Conservation (phyloP, 2,329 filamentous ascomycete species). For the Balansia obtecta region DNA sequence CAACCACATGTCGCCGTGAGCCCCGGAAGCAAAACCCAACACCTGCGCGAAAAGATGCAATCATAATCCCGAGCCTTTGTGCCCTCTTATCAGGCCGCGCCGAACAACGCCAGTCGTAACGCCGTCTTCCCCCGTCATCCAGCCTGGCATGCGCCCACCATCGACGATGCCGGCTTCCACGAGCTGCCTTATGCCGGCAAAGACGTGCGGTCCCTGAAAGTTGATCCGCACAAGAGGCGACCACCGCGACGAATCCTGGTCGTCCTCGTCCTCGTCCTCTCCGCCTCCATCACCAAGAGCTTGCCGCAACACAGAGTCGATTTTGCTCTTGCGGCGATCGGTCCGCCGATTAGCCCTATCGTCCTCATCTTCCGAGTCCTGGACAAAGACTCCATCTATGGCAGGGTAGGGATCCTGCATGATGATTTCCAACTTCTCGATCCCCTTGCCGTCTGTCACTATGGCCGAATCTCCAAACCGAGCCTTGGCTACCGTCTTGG, state of each 20-base stretch:
- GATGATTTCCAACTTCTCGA: conserved; percentile 48
- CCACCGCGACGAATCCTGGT: conserved; percentile 18
- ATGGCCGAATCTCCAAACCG: conserved; percentile 56
- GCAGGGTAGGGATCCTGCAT: conserved; percentile 45
- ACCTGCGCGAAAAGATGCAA: conserved; percentile 1
- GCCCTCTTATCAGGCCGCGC: conserved; percentile 49
- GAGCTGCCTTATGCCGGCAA: conserved; percentile 65
- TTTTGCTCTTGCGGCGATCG: conserved; percentile 19
- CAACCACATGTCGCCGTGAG: conserved; percentile 8
- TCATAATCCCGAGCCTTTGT: conserved; percentile 43
- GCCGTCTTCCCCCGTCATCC: conserved; percentile 82
- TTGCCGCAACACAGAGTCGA: conserved; percentile 22
- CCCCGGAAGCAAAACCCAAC: conserved; percentile 1
- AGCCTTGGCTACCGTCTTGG: conserved; percentile 48
- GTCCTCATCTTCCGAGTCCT: conserved; percentile 15
- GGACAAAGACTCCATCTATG: conserved; percentile 7
- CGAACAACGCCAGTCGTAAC: conserved; percentile 61
- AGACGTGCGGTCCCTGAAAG: conserved; percentile 67
- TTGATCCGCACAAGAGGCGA: conserved; percentile 41
- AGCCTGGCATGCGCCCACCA: conserved; percentile 69
- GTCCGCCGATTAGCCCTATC: conserved; percentile 8
- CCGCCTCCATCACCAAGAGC: conserved; percentile 12
- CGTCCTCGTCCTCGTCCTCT: conserved; percentile 15
- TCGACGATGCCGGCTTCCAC: conserved; percentile 68
- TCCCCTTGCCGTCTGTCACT: conserved; percentile 43